Base-by-base conservation (phyloP, 179 eudicot species). In the Silene vulgaris region DNA sequence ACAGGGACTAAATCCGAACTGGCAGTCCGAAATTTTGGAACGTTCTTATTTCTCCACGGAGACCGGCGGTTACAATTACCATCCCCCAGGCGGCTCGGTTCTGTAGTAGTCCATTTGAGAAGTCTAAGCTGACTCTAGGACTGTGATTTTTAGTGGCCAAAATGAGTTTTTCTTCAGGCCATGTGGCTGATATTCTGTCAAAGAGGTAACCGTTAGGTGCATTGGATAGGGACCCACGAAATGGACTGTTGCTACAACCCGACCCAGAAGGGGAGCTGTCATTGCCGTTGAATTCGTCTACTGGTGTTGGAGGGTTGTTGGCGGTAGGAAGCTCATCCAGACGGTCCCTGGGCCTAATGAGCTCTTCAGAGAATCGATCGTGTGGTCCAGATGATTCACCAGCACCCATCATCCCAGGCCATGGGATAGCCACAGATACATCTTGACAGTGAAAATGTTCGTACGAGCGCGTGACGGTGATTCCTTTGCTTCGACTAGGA, bases 101-200 rank as follows among this genome's bases (percentile, higher is more conserved):
- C 3, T 85, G 88, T 30, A 77, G 80, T 28, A 83, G 28, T 66
- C 90, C 91, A 48, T 84, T 90, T 9, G 92, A 75, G 65, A 85
- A 87, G 80, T 95, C 98, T 74, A 84, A 83, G 77, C 97, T 92
- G 0, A 76, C 77, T 7, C 88, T 92, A 52, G 98, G 92, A 73
- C 90, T 87, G 8, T 80, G 85, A 30, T 76, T 85, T 84, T 85
- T 89, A 17, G 81, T 57, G 67, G 89, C 86, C 63, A 79, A 75
- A 65, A 84, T 54, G 78, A 91, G 92, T 75, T 89, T 94, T 74
- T 94, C 98, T 85, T 94, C 97, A 0, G 98, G 98, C 98, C 98
- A 94, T 21, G 97, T 92, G 8, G 89, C 89, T 11, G 96, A 84
- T 30, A 91, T 83, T 83, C 90, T 87, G 75, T 92, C 98, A 66